These are phyloP conservation scores for Zygosaccharomyces rouxii DNA, from an alignment of 805 yeast genomes.

Conservation along the genomic window DNA sequence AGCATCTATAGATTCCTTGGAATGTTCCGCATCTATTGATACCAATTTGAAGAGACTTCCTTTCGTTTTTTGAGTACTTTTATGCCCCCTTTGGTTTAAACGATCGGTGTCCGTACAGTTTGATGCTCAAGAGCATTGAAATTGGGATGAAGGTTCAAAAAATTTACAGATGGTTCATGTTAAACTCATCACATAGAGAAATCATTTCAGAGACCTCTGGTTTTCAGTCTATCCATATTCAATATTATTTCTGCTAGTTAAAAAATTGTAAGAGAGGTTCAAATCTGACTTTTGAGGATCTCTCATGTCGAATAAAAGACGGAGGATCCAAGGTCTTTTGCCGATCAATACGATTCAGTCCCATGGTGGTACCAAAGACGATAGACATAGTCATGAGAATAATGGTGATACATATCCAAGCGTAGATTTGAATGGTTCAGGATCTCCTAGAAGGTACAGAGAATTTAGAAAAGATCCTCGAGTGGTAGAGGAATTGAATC, in stretches of 20 bases:
- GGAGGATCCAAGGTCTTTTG: conserved; percentile 11
- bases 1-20: not conserved
- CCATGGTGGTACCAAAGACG: conserved; percentile 3
- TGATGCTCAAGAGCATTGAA: not conserved
- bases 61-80: not conserved
- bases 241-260: not conserved
- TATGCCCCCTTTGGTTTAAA: not conserved
- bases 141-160: not conserved
- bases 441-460: conserved; percentile 18
- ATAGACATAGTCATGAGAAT: not conserved
- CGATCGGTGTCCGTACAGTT: not conserved
- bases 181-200: not conserved
- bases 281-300: not conserved
- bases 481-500: conserved; percentile 18
- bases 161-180: not conserved
- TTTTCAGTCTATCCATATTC: not conserved
- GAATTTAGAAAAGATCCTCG: conserved; percentile 18
- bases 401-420: not conserved
- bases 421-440: not conserved
- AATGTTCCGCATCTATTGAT: not conserved
- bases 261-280: not conserved
- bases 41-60: not conserved
- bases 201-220: not conserved
- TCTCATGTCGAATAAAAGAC: conserved; percentile 10
- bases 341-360: conserved; percentile 15